Evolutionary conservation across 805 yeast genomes (phyloP), one percentile per base, ranked within the genome.

Genomic region (Pichia rugopelliculosa): DNA sequence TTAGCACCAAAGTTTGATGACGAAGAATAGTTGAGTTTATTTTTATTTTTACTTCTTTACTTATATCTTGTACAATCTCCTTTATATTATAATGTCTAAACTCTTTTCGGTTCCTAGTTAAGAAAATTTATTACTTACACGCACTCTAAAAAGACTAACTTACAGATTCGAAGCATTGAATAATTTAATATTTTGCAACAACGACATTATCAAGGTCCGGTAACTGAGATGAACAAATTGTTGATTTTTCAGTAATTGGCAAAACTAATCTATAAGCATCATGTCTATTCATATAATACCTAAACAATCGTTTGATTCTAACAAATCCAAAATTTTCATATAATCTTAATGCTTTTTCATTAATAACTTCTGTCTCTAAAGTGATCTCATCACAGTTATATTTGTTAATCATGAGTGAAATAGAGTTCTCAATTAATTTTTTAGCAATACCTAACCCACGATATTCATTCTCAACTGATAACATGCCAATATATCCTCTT

Each of bases 1-100:
- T 77, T 93, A 67, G 99, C 99, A 58, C 99, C 99, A 51, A 91
- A 93, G 76, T 88, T 93, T 65, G 96, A 86, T 56, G 98, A 90
- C 54, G 96, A 87, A 54, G 93, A 86, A 55, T 79, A 71, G 62
- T 26, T 44, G 30, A 13, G 15, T n/a, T 22, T 9, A n/a, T 13
- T 26, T 36, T 15, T 25, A 25, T 13, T 24, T 23, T 20, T 36
- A 36, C 30, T 36, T 26, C 12, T 38, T 23, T 12, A n/a, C 18
- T 33, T 8, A 18, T n/a, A 21, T 26, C 37, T 41, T 39, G 36
- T 36, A 43, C 34, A 22, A 39, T 47, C 38, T 25, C 22, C n/a
- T 25, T 36, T 36, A 21, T 39, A 18, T 33, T 47, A 44, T 42
- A 43, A 25, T 36, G 48, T 27, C 39, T n/a, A n/a, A 30, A 30